Base-by-base conservation (phyloP, 768 basidiomycete genomes). In the Tulasnella sp. region DNA sequence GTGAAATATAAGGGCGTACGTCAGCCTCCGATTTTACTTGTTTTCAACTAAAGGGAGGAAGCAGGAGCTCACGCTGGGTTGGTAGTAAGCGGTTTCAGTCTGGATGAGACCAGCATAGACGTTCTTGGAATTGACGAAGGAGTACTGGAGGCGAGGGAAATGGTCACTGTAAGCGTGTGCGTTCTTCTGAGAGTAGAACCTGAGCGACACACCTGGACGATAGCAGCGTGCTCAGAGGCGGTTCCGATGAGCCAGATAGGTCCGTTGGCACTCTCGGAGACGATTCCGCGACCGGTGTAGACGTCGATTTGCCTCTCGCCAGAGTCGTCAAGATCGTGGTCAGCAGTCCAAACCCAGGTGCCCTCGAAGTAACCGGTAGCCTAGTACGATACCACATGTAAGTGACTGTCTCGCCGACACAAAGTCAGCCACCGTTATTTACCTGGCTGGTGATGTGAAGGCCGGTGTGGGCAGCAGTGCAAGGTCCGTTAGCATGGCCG, bases 211-310 rank as follows among this genome's bases (percentile, higher is more conserved):
- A 71, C 72, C 52, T 54, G 52, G 8, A 54, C 52, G 15, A 92
- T 82, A 0, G 85, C 83, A 78, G 90, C 88, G 37, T 77, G 76
- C 58, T 77, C 76, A 39, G 73, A 75, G 39, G 71, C 87, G 40
- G 92, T 93, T 31, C 93, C 93, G 76, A 93, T 89, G 84, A 94
- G 81, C 93, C 92, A 93, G 14, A 93, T 91, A 1, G 93, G 93
- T 2, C 93, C 93, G 36, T 70, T 39, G 67, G 83, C 83, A 14
- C 90, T 91, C 81, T 93, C 88, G 1, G 90, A 91, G 15, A 92
- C 82, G 58, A 94, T 87, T 1, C 93, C 93, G 22, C 93, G 88
- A 0, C 91, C 93, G 11, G 81, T 83, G 81, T 86, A 93, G 25
- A 91, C 79, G 5, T 86, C 86, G 64, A 89, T 82, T 79, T 90